These are phyloP conservation scores for Sabuloglossum arenarium DNA, from an alignment of 495 filamentous ascomycete genomes.

Conservation along the genomic window DNA sequence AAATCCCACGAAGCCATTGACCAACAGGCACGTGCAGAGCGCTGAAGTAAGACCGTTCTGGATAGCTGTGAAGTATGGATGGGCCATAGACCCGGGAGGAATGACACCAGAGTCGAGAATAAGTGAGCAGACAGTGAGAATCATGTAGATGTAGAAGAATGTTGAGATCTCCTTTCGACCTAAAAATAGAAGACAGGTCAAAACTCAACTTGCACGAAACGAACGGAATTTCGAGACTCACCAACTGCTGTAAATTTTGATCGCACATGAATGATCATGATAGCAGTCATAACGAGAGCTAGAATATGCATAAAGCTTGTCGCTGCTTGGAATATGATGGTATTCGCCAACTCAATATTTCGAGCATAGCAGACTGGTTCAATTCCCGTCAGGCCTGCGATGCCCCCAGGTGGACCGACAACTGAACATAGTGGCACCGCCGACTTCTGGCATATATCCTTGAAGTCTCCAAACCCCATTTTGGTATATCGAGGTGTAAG, in stretches of 20 bases:
- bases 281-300: constrained; percentile 74
- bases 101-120: constrained; percentile 86
- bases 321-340: constrained; percentile 91
- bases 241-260: constrained; percentile 98
- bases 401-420: constrained; percentile 43
- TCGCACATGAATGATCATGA: constrained; percentile 92
- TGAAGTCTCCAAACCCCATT: constrained; percentile 87
- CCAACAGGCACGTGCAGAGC: constrained; percentile 67
- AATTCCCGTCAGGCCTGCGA: constrained; percentile 53
- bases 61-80: constrained; percentile 77
- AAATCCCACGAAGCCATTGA: constrained; percentile 98
- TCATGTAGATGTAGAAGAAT: constrained; percentile 95
- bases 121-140: constrained; percentile 72
- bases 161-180: constrained; percentile 94
- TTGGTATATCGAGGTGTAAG: neutral
- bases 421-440: constrained; percentile 74
- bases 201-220: neutral
- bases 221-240: constrained; percentile 27
- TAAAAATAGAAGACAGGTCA: constrained; percentile 18
- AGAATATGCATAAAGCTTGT: constrained; percentile 83
- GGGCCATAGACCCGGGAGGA: constrained; percentile 56
- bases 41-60: constrained; percentile 86
- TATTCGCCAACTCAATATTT: constrained; percentile 91
- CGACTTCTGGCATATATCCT: constrained; percentile 65
- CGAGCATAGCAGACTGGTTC: constrained; percentile 84